These are phyloP conservation scores for Cupressus sempervirens DNA, from an alignment of 75 land plant genomes.

Conservation along the genomic window DNA sequence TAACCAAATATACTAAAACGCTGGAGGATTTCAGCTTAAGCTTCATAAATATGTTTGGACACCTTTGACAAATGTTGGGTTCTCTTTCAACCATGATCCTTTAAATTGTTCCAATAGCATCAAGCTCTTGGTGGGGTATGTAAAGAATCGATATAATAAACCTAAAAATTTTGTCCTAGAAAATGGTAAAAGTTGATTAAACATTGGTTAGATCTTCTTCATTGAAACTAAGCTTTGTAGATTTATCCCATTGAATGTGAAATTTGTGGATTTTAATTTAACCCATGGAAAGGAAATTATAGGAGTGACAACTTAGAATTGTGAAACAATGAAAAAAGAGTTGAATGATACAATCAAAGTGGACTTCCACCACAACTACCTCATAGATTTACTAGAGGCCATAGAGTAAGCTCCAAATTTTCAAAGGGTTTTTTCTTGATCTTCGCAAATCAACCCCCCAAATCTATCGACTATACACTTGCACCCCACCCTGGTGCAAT, in stretches of 20 bases:
- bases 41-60: no score
- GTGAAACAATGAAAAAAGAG: background rate
- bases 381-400: background rate
- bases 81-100: constrained; percentile 3
- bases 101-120: constrained; percentile 29
- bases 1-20: no score
- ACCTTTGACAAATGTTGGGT: background rate
- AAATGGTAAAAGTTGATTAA: constrained; percentile 12
- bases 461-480: no score
- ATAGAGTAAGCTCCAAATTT: background rate
- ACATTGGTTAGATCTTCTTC: background rate
- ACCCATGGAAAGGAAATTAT: background rate
- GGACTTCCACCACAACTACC: background rate
- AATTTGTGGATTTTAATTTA: no score
- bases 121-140: constrained; percentile 17
- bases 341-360: background rate
- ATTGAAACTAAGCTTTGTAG: background rate
- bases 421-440: no score
- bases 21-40: no score
- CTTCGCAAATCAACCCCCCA: no score
- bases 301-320: background rate
- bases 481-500: no score
- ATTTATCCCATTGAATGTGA: no score
- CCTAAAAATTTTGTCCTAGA: constrained; percentile 21
- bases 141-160: constrained; percentile 21